phyloP scores from a whole-genome alignment of 129 eudicot genomes.

The Mikania micrantha region DNA sequence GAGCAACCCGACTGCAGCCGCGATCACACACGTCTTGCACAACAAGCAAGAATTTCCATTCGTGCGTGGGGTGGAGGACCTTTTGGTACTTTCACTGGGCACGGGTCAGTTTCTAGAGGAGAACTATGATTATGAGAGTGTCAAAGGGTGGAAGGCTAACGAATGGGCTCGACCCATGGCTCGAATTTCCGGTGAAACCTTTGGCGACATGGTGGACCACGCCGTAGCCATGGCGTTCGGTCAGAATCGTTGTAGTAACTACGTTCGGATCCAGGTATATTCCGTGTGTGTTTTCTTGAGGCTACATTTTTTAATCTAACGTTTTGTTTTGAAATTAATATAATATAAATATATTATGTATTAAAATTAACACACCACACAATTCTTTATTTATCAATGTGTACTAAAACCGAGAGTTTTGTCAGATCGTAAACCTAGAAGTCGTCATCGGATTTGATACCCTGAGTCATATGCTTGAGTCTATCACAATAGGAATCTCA shows the following conservation, averaged over 20 bases:
- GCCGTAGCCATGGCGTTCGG: conserved; percentile 85
- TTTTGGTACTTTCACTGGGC: conserved; percentile 82
- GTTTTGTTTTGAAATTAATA: too few relatives aligned
- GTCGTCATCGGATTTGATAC: too few relatives aligned
- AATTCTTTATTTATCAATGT: too few relatives aligned
- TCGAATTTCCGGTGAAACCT: conserved; percentile 61
- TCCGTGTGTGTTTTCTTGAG: neutral
- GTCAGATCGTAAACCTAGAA: too few relatives aligned
- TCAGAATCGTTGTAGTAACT: conserved; percentile 47
- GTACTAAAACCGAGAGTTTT: too few relatives aligned
- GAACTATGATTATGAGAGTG: conserved; percentile 44
- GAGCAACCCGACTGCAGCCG: conserved; percentile 50
- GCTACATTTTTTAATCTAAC: too few relatives aligned
- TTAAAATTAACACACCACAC: too few relatives aligned
- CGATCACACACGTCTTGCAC: conserved; percentile 82
- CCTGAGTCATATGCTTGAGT: too few relatives aligned
- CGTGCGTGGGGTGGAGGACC: conserved; percentile 87
- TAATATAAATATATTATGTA: too few relatives aligned
- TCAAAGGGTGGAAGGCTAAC: conserved; percentile 62
- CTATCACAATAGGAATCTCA: too few relatives aligned
- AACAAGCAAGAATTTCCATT: conserved; percentile 89
- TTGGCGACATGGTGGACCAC: conserved; percentile 80
- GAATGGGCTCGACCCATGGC: conserved; percentile 88
- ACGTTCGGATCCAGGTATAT: conserved; percentile 76
- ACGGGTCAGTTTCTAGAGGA: conserved; percentile 56